Evolutionary conservation across 2,329 filamentous ascomycete genomes (phyloP).

Genomic region (Aspergillus quadricinctus): DNA sequence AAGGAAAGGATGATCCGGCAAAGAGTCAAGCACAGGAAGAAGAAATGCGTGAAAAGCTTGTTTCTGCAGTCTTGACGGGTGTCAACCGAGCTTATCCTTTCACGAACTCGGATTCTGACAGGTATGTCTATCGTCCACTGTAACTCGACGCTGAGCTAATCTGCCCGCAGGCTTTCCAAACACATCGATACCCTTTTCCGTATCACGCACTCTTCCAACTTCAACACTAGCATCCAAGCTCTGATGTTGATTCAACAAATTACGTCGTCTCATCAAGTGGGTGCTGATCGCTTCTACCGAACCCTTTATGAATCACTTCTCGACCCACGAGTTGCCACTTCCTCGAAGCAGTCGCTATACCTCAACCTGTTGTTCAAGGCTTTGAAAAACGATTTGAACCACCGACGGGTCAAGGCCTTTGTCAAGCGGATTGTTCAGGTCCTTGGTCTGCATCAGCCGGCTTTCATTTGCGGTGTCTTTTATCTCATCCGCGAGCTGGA

Average conservation of each 20-base stretch:
- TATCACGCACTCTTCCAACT: constrained; percentile 96
- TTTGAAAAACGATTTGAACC: constrained; percentile 83
- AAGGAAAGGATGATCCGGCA: constrained; percentile 43
- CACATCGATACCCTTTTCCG: constrained; percentile 93
- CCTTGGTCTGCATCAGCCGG: constrained; percentile 80
- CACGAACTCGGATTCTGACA: constrained; percentile 71
- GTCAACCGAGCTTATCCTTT: constrained; percentile 97
- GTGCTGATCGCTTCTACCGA: constrained; percentile 87
- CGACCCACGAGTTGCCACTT: constrained; percentile 80
- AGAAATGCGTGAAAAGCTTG: constrained; percentile 83
- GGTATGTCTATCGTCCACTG: constrained; percentile 45
- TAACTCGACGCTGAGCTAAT: constrained; percentile 7
- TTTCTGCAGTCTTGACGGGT: constrained; percentile 85
- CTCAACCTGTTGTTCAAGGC: constrained; percentile 86
- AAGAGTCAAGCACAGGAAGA: constrained; percentile 48
- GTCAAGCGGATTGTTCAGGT: constrained; percentile 89
- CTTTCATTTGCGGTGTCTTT: constrained; percentile 89
- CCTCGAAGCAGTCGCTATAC: constrained; percentile 93
- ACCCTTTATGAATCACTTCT: constrained; percentile 93
- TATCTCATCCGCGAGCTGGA: constrained; percentile 83
- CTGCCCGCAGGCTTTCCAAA: constrained; percentile 62
- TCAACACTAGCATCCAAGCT: constrained; percentile 96
- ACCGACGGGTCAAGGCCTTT: constrained; percentile 90
- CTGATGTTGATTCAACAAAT: constrained; percentile 93
- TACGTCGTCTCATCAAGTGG: constrained; percentile 71